Percentiles rank a stretch among this genome's conserved stretches.
phyloP scores from a whole-genome alignment of 352 stramenopile species.

The Pythium guiyangense region DNA sequence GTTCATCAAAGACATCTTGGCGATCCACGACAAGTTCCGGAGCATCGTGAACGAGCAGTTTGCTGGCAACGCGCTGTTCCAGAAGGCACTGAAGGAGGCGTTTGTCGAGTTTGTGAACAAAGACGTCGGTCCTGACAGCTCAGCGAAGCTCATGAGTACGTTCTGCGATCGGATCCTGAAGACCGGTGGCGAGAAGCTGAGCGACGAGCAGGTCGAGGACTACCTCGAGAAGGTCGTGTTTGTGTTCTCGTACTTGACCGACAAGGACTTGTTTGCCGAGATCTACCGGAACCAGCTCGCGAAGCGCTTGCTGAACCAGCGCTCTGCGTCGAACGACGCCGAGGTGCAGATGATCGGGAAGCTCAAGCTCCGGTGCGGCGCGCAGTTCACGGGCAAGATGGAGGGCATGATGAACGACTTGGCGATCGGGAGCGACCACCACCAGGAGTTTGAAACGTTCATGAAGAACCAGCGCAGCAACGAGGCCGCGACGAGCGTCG shows the following conservation, averaged over 20 bases:
- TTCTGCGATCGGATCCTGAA: slow-evolving; percentile 99
- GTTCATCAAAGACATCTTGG: slow-evolving; percentile 98
- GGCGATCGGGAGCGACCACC: slow-evolving; percentile 95
- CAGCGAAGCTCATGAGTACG: slow-evolving; percentile 98
- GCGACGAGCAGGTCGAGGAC: slow-evolving; percentile 95
- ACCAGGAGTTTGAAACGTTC: slow-evolving; percentile 94
- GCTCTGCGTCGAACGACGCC: slow-evolving; percentile 96
- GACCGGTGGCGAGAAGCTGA: slow-evolving; percentile 97
- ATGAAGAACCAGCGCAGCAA: slow-evolving; percentile 85
- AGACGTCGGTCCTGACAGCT: slow-evolving; percentile 96
- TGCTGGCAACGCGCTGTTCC: slow-evolving; percentile 95
- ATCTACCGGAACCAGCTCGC: slow-evolving; percentile 99
- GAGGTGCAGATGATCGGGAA: slow-evolving; percentile 99
- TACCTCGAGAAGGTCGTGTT: slow-evolving; percentile 98
- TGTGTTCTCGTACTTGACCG: slow-evolving; percentile 98
- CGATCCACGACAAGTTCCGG: slow-evolving; percentile 97
- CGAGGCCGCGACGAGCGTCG: slow-evolving; percentile 28
- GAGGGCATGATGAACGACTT: slow-evolving; percentile 99
- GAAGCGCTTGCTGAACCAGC: slow-evolving; percentile 97
- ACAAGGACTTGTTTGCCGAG: slow-evolving; percentile 99
- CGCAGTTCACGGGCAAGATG: slow-evolving; percentile 99
- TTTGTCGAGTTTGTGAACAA: slow-evolving; percentile 99
- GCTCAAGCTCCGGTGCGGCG: slow-evolving; percentile 97
- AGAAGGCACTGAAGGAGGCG: slow-evolving; percentile 99
- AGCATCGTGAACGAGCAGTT: slow-evolving; percentile 97